These are phyloP conservation scores for Verticillium tricorpus DNA, from an alignment of 2,329 filamentous ascomycete species.

Conservation along the genomic window DNA sequence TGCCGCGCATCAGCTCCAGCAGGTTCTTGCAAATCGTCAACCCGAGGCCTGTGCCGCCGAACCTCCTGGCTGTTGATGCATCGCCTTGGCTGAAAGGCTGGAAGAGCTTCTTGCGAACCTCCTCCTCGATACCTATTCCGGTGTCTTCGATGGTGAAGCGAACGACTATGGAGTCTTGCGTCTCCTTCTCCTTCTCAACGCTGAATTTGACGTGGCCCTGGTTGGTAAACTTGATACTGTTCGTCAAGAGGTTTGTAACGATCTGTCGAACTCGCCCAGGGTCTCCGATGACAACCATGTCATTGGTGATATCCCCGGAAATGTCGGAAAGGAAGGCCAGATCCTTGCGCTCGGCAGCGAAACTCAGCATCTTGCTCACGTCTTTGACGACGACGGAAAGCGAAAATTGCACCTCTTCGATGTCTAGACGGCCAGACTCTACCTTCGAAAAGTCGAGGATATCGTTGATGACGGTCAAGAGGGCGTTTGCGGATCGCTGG, in stretches of 20 bases:
- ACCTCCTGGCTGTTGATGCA: slow-evolving; percentile 72
- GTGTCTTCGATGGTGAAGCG: slow-evolving; percentile 73
- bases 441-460: slow-evolving; percentile 88
- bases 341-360: slow-evolving; percentile 76
- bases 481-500: slow-evolving; percentile 71
- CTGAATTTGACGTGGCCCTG: slow-evolving; percentile 64
- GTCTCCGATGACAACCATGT: slow-evolving; percentile 80
- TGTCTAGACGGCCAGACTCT: slow-evolving; percentile 70
- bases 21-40: slow-evolving; percentile 79
- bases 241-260: slow-evolving; percentile 72
- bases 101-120: slow-evolving; percentile 68
- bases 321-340: slow-evolving; percentile 67
- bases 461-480: slow-evolving; percentile 86
- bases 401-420: slow-evolving; percentile 78
- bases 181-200: slow-evolving; percentile 60
- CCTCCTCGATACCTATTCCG: slow-evolving; percentile 77
- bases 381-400: slow-evolving; percentile 70
- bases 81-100: slow-evolving; percentile 81
- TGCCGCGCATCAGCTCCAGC: slow-evolving; percentile 72
- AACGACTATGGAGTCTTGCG: slow-evolving; percentile 59
- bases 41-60: slow-evolving; percentile 73
- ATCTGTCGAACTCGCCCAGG: slow-evolving; percentile 81
- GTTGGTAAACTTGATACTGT: slow-evolving; percentile 71
- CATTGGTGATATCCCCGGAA: slow-evolving; percentile 55
- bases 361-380: slow-evolving; percentile 82